phyloP scores from a whole-genome alignment of 106 monocot species.

The Acanthochlamys bracteata region DNA sequence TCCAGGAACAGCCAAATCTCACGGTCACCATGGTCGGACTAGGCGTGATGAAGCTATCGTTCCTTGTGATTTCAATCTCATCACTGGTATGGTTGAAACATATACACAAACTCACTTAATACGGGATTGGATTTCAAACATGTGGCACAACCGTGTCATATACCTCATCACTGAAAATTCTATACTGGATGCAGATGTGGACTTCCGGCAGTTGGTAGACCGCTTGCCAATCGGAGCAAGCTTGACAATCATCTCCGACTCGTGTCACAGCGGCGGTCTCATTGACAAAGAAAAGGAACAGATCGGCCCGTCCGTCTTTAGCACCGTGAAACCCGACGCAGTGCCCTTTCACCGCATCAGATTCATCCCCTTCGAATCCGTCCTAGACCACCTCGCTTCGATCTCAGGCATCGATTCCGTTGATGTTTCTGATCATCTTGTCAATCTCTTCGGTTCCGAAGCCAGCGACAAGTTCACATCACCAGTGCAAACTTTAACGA shows the following conservation, averaged over 20 bases:
- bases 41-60: constrained; percentile 62
- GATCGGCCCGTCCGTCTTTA: constrained; percentile 35
- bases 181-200: constrained; percentile 39
- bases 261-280: constrained; percentile 96
- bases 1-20: constrained; percentile 18
- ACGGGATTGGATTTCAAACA: no score
- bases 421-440: constrained; percentile 57
- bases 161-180: no score
- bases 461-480: constrained; percentile 33
- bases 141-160: no score
- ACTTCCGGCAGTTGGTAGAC: constrained; percentile 75
- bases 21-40: not conserved
- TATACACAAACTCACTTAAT: no score
- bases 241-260: constrained; percentile 85
- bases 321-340: not conserved
- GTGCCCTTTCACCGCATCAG: not conserved
- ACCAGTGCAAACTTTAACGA: no score
- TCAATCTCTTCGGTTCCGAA: constrained; percentile 38
- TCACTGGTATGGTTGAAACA: constrained; percentile 36
- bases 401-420: constrained; percentile 43
- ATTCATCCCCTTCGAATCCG: constrained; percentile 25
- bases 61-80: constrained; percentile 75
- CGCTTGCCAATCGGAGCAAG: constrained; percentile 35
- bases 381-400: constrained; percentile 46
- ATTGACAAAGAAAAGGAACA: constrained; percentile 90